phyloP scores from a whole-genome alignment of 768 basidiomycete genomes.

The Mrakia frigida region DNA sequence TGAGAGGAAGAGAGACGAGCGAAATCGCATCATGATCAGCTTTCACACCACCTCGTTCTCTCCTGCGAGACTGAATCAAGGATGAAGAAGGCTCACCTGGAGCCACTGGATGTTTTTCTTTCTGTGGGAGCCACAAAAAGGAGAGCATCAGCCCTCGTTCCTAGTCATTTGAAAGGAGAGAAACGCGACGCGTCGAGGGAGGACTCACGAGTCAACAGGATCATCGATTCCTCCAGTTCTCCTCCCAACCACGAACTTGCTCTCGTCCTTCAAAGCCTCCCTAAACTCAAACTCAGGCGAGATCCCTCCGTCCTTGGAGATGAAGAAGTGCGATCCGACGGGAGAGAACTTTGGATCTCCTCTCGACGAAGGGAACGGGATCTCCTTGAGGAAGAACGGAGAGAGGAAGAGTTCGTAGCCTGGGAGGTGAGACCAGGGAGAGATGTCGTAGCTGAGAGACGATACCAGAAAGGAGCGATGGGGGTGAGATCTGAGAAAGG shows the following conservation, averaged over 20 bases:
- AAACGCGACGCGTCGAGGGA: background rate
- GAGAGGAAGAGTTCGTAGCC: background rate
- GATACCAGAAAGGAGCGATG: background rate
- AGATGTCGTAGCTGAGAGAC: conserved; percentile 2
- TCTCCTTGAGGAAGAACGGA: background rate
- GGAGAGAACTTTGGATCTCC: background rate
- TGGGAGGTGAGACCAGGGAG: background rate
- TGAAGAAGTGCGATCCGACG: conserved; percentile 1
- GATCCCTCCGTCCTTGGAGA: background rate
- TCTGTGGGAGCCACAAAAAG: background rate
- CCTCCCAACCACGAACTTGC: background rate
- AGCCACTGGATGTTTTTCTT: conserved; percentile 1
- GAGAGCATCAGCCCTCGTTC: background rate
- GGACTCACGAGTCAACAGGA: background rate
- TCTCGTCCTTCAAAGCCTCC: background rate
- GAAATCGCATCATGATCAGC: background rate
- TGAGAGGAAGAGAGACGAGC: background rate
- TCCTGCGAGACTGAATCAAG: background rate
- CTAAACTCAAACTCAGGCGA: conserved; percentile 2
- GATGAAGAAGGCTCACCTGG: background rate
- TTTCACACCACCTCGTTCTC: no score
- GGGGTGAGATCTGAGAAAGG: background rate
- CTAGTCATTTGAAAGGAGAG: background rate
- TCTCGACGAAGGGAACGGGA: background rate
- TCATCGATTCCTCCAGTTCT: background rate